These are phyloP conservation scores for Botrytis sinoallii DNA, from an alignment of 2,329 filamentous ascomycete genomes.

Conservation along the genomic window DNA sequence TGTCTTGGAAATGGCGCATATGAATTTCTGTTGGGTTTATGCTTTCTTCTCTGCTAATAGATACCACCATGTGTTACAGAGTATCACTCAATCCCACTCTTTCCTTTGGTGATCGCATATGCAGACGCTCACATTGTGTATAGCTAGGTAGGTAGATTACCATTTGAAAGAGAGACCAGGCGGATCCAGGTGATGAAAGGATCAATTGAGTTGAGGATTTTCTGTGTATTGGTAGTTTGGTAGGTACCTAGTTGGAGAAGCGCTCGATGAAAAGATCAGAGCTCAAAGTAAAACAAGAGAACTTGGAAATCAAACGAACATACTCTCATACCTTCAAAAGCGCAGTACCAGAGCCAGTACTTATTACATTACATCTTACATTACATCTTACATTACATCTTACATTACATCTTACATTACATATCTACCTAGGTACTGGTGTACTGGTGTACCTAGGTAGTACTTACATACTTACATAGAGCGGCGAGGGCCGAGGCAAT, in stretches of 20 bases:
- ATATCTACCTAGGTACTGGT: too few relatives aligned
- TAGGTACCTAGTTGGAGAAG: background rate
- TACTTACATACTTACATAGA: background rate
- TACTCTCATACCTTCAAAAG: background rate
- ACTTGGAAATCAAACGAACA: background rate
- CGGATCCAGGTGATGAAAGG: background rate
- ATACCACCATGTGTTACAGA: constrained; percentile 10
- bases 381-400: too few relatives aligned
- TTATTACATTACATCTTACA: too few relatives aligned
- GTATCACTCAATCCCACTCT: background rate
- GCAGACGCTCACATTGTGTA: constrained; percentile 6
- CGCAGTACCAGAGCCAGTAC: background rate
- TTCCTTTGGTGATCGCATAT: constrained; percentile 4
- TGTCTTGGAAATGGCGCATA: constrained; percentile 25
- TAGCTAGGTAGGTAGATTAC: background rate
- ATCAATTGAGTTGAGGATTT: background rate
- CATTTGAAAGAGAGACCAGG: background rate
- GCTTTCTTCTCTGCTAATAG: constrained; percentile 4
- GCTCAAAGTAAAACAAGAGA: background rate
- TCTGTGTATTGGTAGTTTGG: background rate
- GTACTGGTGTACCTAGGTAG: too few relatives aligned
- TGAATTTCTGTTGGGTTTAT: constrained; percentile 6
- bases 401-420: too few relatives aligned
- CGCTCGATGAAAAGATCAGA: background rate
- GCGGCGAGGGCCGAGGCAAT: constrained; percentile 11